phyloP scores from a whole-genome alignment of 768 basidiomycete species.

The Nidularia sp. region DNA sequence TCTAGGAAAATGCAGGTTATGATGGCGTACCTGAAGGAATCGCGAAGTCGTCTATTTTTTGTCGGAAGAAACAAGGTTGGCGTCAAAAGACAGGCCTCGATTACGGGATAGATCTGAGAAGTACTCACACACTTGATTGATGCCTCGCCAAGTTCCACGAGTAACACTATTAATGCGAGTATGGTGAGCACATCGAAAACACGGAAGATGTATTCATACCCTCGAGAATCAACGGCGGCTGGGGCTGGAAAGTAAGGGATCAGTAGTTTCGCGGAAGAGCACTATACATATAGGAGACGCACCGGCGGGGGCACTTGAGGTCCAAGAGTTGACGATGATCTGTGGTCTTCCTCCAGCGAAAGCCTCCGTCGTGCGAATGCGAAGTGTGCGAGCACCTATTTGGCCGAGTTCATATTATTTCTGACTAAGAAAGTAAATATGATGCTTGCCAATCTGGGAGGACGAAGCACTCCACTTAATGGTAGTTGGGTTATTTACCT shows the following conservation, averaged over 20 bases:
- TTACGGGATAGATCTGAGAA: background rate
- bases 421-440: background rate
- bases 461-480: conserved; percentile 36
- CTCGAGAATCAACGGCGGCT: conserved; percentile 35
- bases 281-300: conserved; percentile 1
- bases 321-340: conserved; percentile 39
- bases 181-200: background rate
- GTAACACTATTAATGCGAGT: conserved; percentile 27
- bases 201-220: conserved; percentile 17
- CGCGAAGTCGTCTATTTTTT: conserved; percentile 28
- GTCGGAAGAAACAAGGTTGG: background rate
- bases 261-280: background rate
- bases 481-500: conserved; percentile 41
- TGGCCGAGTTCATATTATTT: background rate
- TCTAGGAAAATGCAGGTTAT: background rate
- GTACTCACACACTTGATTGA: conserved; percentile 37
- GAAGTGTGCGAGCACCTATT: conserved; percentile 38
- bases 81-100: background rate
- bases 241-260: conserved; percentile 21
- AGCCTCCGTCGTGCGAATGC: conserved; percentile 40
- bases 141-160: conserved; percentile 47
- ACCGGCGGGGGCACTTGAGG: conserved; percentile 35
- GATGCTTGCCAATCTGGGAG: conserved; percentile 31
- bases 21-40: conserved; percentile 31
- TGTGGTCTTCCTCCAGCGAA: conserved; percentile 45